Conservation (phyloP, 2,329 filamentous ascomycete genomes). For the Gaeumannomyces tritici region DNA sequence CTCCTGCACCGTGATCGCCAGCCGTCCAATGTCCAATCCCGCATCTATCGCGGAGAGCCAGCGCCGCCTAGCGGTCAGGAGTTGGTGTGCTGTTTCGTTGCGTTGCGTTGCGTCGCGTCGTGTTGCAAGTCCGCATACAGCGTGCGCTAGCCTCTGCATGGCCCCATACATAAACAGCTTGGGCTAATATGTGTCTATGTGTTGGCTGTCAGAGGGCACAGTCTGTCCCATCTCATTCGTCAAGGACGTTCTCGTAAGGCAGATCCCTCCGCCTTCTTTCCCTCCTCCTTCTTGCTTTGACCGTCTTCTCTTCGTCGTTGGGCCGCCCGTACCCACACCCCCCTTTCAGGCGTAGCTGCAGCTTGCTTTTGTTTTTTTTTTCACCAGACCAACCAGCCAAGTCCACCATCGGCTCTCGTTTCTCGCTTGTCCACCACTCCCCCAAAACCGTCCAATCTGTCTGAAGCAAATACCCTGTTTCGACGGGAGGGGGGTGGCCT, state of each 20-base stretch:
- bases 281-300: neutral
- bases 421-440: neutral
- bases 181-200: constrained; percentile 24
- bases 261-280: constrained; percentile 7
- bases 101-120: neutral
- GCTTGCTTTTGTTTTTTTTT: neutral
- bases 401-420: neutral
- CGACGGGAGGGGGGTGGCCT: neutral
- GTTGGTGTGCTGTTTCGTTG: neutral
- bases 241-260: constrained; percentile 69
- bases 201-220: constrained; percentile 55
- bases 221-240: constrained; percentile 79
- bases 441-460: neutral
- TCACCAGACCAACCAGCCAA: no score
- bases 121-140: neutral
- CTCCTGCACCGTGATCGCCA: neutral
- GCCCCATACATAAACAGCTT: constrained; percentile 17
- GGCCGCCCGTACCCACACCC: neutral
- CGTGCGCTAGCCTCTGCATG: neutral
- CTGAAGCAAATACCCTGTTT: neutral
- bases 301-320: neutral
- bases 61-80: constrained; percentile 4
- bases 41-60: constrained; percentile 12
- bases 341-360: neutral
- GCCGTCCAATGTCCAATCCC: neutral